These are phyloP conservation scores for Arthonia radiata DNA, from an alignment of 495 filamentous ascomycete genomes.

Conservation along the genomic window DNA sequence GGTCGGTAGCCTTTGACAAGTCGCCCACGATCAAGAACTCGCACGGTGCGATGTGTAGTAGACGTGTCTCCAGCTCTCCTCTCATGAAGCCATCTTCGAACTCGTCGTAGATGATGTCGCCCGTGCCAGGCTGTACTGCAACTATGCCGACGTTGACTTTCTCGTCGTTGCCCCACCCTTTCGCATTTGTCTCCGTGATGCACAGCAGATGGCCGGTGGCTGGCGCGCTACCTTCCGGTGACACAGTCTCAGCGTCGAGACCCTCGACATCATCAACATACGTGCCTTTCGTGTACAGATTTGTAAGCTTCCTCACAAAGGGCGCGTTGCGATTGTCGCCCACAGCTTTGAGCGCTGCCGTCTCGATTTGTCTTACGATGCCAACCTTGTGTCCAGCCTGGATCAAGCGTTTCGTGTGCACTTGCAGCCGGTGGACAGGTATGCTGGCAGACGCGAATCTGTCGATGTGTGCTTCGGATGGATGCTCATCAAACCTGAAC, in stretches of 20 bases:
- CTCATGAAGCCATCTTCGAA: conserved; percentile 99
- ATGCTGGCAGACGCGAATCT: conserved; percentile 92
- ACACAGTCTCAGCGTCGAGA: conserved; percentile 24
- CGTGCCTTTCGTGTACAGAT: conserved; percentile 93
- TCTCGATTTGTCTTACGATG: conserved; percentile 89
- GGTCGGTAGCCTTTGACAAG: conserved; percentile 78
- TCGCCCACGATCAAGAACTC: conserved; percentile 92
- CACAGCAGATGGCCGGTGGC: conserved; percentile 81
- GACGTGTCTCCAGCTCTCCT: conserved; percentile 77
- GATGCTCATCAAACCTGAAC: conserved; percentile 81
- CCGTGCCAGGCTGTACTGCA: conserved; percentile 85
- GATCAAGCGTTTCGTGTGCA: conserved; percentile 86
- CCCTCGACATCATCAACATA: conserved; percentile 91
- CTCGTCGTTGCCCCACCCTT: conserved; percentile 75
- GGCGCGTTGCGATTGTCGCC: conserved; percentile 88
- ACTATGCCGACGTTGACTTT: conserved; percentile 81
- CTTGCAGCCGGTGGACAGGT: conserved; percentile 71
- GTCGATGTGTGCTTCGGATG: conserved; percentile 79
- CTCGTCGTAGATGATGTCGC: conserved; percentile 86
- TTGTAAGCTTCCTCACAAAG: conserved; percentile 80
- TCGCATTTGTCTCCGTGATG: conserved; percentile 67
- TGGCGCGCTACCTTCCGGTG: conserved; percentile 28
- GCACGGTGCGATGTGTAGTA: conserved; percentile 80
- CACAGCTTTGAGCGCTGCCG: conserved; percentile 86
- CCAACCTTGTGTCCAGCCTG: conserved; percentile 88